Base-by-base conservation (phyloP, 139 green algal genomes). In the Chlamydomonas eustigma region DNA sequence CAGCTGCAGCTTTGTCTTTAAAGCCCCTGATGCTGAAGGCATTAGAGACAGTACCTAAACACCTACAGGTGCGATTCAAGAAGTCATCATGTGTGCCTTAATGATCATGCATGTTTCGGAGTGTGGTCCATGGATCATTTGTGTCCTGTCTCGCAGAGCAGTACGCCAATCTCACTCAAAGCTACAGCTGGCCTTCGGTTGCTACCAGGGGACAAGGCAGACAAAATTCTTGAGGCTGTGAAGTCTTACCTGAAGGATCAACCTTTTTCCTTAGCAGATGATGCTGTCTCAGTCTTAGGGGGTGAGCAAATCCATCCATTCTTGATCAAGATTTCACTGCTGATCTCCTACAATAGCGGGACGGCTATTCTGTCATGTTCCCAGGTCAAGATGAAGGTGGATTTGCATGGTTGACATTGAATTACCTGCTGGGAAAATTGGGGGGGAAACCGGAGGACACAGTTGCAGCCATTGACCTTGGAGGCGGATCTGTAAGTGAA, bases 351-450 rank as follows among this genome's bases (percentile, higher is more conserved):
- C n/a, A n/a, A n/a, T n/a, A n/a, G n/a, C n/a, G n/a, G n/a, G n/a
- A n/a, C n/a, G n/a, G n/a, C 22, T 31, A 51, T 32, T 28, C 50
- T 39, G 50, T 33, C 50, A 37, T 31, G 44, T 75, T 35, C 58
- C 25, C 80, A 88, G 84, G 88, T 25, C 84, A 91, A 66, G 90
- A 98, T 51, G 95, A 98, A 83, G 96, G 96, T 31, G 96, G 90
- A 0, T 99, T 96, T 81, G 93, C 91, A 1, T 99, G 96, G 96
- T 88, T 99, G 31, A 98, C 95, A 1, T 86, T 98, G 22, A 99
- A 99, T 83, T 99, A 98, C 88, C 81, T 99, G 65, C 86, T 99
- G 51, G 94, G 92, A 34, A 86, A 89, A 44, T 79, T 98, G 5
- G 91, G 87, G 2, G 79, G 82, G 25, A 75, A 81, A 36, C 74